Base-by-base conservation (phyloP, 1,284 basidiomycete genomes). In the Malassezia nana region DNA sequence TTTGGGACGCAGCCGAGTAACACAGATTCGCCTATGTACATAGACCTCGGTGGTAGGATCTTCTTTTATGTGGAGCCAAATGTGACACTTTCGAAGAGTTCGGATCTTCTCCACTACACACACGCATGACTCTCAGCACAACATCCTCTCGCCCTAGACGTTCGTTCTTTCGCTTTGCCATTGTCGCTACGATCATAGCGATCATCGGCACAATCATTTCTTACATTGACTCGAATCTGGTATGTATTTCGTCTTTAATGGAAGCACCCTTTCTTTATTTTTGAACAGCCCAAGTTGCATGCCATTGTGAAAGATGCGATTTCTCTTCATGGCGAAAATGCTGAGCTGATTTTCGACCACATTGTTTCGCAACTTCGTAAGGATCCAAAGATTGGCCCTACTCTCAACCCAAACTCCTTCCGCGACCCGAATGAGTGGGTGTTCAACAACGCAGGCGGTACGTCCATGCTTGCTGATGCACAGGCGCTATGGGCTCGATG, bases 381-480 rank as follows among this genome's bases (percentile, higher is more conserved):
- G 28, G 66, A 73, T 45, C 64, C 64, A 33, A 65, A 65, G 46
- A 44, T 59, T 3, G 62, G 57, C 3, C 65, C 61, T 30, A 64
- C 63, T 25, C 58, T 73, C 33, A 73, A 73, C 59, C 55, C 55
- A 39, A 55, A 67, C 41, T 58, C 64, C 28, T 64, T 65, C 39
- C 56, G 50, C 28, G 55, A 65, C 46, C 60, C 58, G 25, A 81
- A 81, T 20, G 90, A 96, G 70, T 96, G 92, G 92, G 82, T 96
- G 39, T 88, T 94, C 77, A 96, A 85, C 79, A 98, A 98, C 71
- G 92, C 92, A 0, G 92, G 91, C 16, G 92, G 94, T 46, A 28
- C 13, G 50, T 51, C 5, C 20, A 22, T 29, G 18, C 26, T 9
- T 29, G 32, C 18, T 26, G 25, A 35, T 13, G 24, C 13, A 3